phyloP scores from a whole-genome alignment of 345 rosid genomes.

The Melaleuca quinquenervia region DNA sequence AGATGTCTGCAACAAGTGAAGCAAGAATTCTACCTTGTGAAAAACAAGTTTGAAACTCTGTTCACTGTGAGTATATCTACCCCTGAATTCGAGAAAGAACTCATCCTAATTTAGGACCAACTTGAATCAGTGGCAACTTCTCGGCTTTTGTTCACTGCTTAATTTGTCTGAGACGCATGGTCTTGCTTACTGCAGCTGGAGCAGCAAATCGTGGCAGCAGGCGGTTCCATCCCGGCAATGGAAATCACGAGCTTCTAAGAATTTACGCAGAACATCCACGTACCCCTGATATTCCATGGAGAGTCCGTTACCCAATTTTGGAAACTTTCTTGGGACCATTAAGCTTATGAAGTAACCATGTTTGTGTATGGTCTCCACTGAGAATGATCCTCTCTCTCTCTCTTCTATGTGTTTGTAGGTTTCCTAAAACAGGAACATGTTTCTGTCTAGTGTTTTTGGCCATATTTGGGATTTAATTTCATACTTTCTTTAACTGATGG shows the following conservation, averaged over 20 bases:
- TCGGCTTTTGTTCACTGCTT: not conserved
- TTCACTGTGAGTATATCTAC: slow-evolving; percentile 37
- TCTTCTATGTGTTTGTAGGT: not conserved
- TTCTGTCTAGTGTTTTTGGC: not conserved
- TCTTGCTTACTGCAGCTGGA: slow-evolving; percentile 45
- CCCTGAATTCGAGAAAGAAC: not conserved
- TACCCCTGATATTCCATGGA: not conserved
- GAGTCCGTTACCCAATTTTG: not conserved
- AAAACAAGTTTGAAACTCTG: slow-evolving; percentile 69
- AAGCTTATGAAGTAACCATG: not conserved
- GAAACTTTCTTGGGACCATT: not conserved
- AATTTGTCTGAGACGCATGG: not conserved
- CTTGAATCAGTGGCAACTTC: not conserved
- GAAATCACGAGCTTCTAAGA: slow-evolving; percentile 35
- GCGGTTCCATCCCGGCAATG: slow-evolving; percentile 53
- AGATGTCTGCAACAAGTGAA: slow-evolving; percentile 81
- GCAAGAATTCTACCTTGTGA: slow-evolving; percentile 63
- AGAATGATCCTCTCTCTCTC: not conserved
- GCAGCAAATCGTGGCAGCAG: slow-evolving; percentile 78
- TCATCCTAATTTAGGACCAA: not conserved
- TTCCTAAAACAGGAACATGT: not conserved
- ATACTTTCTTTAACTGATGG: not conserved
- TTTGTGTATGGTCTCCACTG: not conserved
- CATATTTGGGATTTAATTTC: not conserved
- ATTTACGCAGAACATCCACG: not conserved